A percentile compares a stretch with the other conserved stretches of the same genome.
phyloP scores from a whole-genome alignment of 1,139 yeast genomes.

The Geotrichum siamense region DNA sequence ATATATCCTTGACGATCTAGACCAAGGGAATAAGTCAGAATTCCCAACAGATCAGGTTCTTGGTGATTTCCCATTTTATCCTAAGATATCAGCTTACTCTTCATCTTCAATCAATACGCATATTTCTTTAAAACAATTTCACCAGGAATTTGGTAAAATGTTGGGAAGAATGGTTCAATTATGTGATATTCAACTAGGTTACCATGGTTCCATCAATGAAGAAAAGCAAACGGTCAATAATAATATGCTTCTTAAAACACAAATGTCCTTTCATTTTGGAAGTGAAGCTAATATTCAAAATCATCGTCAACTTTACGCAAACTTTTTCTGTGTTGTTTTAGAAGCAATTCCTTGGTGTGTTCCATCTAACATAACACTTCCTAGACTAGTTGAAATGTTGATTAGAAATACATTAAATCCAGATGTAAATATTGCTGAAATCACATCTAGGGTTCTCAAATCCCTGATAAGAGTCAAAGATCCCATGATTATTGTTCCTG shows the following conservation, averaged over 20 bases:
- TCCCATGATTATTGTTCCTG: constrained; percentile 63
- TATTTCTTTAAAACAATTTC: constrained; percentile 35
- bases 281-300: constrained; percentile 27
- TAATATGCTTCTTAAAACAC: constrained; percentile 26
- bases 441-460: constrained; percentile 58
- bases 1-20: constrained; percentile 56
- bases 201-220: constrained; percentile 22
- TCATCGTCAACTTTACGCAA: constrained; percentile 40
- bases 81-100: constrained; percentile 15
- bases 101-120: constrained; percentile 18
- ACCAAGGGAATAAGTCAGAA: constrained; percentile 52
- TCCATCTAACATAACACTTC: constrained; percentile 46
- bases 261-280: constrained; percentile 46
- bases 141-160: constrained; percentile 68
- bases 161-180: constrained; percentile 52
- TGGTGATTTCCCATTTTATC: constrained; percentile 10
- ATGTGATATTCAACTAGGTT: constrained; percentile 44
- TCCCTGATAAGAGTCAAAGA: constrained; percentile 61
- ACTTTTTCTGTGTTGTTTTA: constrained; percentile 61
- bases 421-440: constrained; percentile 51
- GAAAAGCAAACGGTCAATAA: constrained; percentile 20
- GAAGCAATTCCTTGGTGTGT: constrained; percentile 67
- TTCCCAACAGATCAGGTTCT: constrained; percentile 50
- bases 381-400: constrained; percentile 62
- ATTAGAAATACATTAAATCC: constrained; percentile 70